These are phyloP conservation scores for Annulohypoxylon stygium DNA, from an alignment of 495 filamentous ascomycete genomes.

Conservation along the genomic window DNA sequence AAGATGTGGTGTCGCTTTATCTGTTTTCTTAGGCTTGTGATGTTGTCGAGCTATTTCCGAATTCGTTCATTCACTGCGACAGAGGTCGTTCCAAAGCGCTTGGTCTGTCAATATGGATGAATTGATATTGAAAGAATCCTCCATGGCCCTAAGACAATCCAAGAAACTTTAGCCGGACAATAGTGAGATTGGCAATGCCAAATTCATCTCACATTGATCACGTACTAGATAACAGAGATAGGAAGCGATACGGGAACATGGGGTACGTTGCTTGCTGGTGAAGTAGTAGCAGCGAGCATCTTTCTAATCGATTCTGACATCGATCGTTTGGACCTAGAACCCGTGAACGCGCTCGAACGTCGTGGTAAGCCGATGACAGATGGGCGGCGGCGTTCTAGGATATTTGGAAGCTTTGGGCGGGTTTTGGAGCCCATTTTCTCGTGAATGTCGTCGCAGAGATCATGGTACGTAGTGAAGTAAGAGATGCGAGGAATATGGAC, in stretches of 20 bases:
- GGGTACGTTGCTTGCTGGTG: background rate
- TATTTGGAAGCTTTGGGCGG: background rate
- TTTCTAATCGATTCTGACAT: background rate
- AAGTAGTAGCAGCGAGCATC: background rate
- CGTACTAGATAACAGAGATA: background rate
- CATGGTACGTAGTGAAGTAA: background rate
- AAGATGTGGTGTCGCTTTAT: too few species aligned
- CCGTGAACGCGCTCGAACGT: background rate
- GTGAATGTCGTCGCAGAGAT: background rate
- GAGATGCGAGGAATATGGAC: background rate
- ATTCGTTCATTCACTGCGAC: too few species aligned
- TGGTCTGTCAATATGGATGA: too few species aligned
- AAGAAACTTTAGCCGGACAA: too few species aligned
- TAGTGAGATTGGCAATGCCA: background rate
- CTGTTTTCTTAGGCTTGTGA: too few species aligned
- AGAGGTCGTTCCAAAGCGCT: too few species aligned
- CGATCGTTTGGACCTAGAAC: too few species aligned
- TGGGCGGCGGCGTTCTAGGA: background rate
- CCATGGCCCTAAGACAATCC: too few species aligned
- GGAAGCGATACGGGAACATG: background rate
- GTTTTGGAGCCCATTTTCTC: background rate
- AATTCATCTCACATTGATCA: background rate
- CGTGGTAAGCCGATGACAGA: too few species aligned
- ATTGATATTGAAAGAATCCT: too few species aligned
- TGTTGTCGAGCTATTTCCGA: too few species aligned